phyloP scores from a whole-genome alignment of 352 stramenopile species.

The Phytophthora macrochlamydospora region DNA sequence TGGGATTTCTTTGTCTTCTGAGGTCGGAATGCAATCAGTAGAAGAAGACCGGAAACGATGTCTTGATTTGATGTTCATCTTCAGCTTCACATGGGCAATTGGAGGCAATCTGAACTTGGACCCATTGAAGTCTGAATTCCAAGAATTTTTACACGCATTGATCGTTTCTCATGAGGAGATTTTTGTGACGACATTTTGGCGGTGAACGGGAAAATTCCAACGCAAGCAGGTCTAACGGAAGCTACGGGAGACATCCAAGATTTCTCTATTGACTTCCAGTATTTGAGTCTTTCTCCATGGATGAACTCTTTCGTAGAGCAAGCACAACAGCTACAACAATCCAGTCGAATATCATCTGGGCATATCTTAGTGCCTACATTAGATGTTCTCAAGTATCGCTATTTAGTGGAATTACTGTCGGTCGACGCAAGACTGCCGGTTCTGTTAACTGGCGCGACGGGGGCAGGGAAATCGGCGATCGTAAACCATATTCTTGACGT shows the following conservation, averaged over 20 bases:
- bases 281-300: conserved; percentile 72
- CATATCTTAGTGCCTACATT: conserved; percentile 65
- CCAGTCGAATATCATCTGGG: conserved; percentile 16
- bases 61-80: conserved; percentile 71
- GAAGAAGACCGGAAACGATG: conserved; percentile 49
- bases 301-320: conserved; percentile 17
- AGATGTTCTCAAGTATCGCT: conserved; percentile 71
- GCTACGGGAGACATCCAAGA: conserved; percentile 66
- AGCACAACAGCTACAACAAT: conserved; percentile 15
- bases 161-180: conserved; percentile 53
- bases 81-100: conserved; percentile 77
- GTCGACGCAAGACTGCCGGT: conserved; percentile 72
- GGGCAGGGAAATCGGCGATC: conserved; percentile 89
- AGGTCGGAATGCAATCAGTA: conserved; percentile 8
- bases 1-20: conserved; percentile 28
- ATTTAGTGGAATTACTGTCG: conserved; percentile 55
- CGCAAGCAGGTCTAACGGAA: conserved; percentile 42
- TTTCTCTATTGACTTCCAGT: conserved; percentile 70
- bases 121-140: conserved; percentile 39
- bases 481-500: conserved; percentile 71
- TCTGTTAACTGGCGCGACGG: conserved; percentile 89
- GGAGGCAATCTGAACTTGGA: conserved; percentile 64
- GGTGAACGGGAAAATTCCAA: conserved; percentile 59
- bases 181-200: conserved; percentile 55
- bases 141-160: conserved; percentile 56